Evolutionary conservation across 495 filamentous ascomycete species (phyloP), one percentile per base, ranked within the genome.

Genomic region (Aspergillus egyptiacus): DNA sequence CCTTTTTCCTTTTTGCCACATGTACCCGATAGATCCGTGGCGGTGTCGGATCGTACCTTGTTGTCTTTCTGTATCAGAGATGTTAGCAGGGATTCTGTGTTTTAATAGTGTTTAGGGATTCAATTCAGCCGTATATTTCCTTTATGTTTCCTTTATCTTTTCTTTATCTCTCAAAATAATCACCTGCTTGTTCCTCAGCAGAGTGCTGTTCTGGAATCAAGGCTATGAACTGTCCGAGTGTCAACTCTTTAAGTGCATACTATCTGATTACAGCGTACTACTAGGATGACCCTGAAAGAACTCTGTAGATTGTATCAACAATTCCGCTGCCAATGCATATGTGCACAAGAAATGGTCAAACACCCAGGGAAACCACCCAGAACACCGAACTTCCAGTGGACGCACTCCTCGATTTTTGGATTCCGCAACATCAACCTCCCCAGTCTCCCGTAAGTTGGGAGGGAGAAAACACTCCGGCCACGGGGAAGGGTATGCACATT

Each of bases 1-100:
- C 35, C 27, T 20, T 31, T 35, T 44, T 39, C 53, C 49, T n/a
- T 37, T 53, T 51, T 61, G 49, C 61, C 61, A 55, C 59, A 56
- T 67, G 66, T 71, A 69, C 58, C 63, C 58, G 64, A 65, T 62
- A 58, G 55, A 56, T 60, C 44, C 47, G 36, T 51, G 54, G 55
- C 59, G 51, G 57, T 55, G 7, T 30, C 14, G 9, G 22, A 34
- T 62, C 54, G 46, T 60, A 55, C 61, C 59, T 55, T 54, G 53
- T 55, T 64, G 63, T 63, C 53, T 56, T 60, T 61, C 55, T 51
- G 23, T 44, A 38, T 11, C 31, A 43, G 47, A 51, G 53, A 47
- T 55, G 35, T 59, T 55, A 54, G 51, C 50, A 44, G 49, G 43
- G 38, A 53, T 53, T 39, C 43, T 46, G 37, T 50, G 42, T 51